phyloP scores from a whole-genome alignment of 1,284 basidiomycete species.

The Boletus semigastroideus region DNA sequence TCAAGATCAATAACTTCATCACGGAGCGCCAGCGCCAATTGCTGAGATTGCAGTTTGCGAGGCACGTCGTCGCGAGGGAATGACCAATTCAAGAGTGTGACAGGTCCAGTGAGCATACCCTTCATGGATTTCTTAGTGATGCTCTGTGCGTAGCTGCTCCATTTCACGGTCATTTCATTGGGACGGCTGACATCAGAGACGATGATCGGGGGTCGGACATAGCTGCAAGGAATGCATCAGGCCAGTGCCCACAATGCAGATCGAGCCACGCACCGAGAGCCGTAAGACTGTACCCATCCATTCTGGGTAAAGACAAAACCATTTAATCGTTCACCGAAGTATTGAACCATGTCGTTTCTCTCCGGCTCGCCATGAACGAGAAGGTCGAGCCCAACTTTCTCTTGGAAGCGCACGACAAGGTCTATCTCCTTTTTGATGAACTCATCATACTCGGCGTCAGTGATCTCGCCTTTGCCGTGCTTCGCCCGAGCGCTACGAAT shows the following conservation, averaged over 20 bases:
- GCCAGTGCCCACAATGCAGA: neutral
- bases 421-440: slow-evolving; percentile 99
- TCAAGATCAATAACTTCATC: slow-evolving; percentile 99
- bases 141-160: slow-evolving; percentile 97
- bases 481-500: slow-evolving; percentile 96
- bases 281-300: slow-evolving; percentile 99
- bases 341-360: slow-evolving; percentile 99
- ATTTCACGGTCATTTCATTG: slow-evolving; percentile 93
- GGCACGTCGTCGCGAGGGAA: slow-evolving; percentile 99
- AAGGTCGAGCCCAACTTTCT: slow-evolving; percentile 94
- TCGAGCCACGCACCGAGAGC: slow-evolving; percentile 64
- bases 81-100: slow-evolving; percentile 99
- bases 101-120: slow-evolving; percentile 97
- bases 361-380: slow-evolving; percentile 99
- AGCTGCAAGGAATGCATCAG: slow-evolving; percentile 56
- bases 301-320: slow-evolving; percentile 99
- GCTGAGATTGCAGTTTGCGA: slow-evolving; percentile 97
- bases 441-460: slow-evolving; percentile 87
- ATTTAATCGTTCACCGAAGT: slow-evolving; percentile 96
- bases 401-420: slow-evolving; percentile 93
- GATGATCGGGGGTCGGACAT: slow-evolving; percentile 98
- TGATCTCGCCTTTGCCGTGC: slow-evolving; percentile 91
- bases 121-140: slow-evolving; percentile 96
- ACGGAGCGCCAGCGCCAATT: slow-evolving; percentile 96
- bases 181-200: slow-evolving; percentile 98